Percentiles rank a stretch among this genome's conserved stretches.
These are phyloP conservation scores for Smittium culicis DNA, from an alignment of 371 early-diverging fungal species.

Conservation along the genomic window DNA sequence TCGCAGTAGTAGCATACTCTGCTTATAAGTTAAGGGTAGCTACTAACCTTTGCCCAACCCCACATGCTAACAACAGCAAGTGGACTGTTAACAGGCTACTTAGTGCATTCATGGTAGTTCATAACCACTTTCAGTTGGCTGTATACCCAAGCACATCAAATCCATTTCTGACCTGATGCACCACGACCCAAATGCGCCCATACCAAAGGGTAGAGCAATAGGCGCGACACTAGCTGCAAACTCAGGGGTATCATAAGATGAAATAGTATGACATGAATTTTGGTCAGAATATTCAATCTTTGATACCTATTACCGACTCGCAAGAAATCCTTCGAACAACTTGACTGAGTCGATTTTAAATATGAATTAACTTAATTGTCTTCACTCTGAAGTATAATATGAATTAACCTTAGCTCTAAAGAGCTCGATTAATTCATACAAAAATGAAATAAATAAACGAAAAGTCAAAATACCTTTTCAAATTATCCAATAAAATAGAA, in stretches of 20 bases:
- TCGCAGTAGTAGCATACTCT: not conserved
- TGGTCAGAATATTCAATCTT: not conserved
- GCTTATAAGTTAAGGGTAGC: not conserved
- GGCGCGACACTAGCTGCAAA: slow-evolving; percentile 1
- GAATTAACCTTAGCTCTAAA: no score
- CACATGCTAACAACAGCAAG: not conserved
- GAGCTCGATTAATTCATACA: no score
- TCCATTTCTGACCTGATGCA: not conserved
- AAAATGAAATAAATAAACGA: no score
- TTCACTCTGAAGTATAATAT: not conserved
- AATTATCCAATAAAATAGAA: no score
- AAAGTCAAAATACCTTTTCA: no score
- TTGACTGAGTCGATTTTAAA: slow-evolving; percentile 4
- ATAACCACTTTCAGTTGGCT: not conserved
- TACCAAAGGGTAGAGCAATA: slow-evolving; percentile 2
- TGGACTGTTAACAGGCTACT: not conserved
- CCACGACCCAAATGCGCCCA: not conserved
- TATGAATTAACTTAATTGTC: slow-evolving; percentile 6
- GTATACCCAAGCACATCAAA: not conserved
- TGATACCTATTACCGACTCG: slow-evolving; percentile 3
- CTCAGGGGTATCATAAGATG: not conserved
- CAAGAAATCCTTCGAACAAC: not conserved
- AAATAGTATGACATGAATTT: not conserved
- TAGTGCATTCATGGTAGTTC: not conserved
- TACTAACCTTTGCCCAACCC: not conserved